phyloP scores from a whole-genome alignment of 176 grass and related monocot genomes.

The Zoysia japonica region DNA sequence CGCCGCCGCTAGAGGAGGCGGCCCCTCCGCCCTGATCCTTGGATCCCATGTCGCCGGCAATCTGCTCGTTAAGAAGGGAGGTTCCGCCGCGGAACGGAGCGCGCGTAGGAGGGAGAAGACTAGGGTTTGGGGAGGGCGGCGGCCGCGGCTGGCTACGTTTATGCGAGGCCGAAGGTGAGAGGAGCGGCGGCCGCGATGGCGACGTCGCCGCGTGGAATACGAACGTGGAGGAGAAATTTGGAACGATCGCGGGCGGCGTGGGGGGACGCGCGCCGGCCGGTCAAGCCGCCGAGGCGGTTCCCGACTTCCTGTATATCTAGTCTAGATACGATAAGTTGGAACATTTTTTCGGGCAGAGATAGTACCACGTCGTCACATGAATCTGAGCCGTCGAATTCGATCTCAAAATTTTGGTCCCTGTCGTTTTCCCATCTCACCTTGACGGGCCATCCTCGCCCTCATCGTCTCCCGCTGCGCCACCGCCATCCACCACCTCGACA shows the following conservation, averaged over 20 bases:
- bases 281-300: not conserved
- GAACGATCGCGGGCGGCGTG: slow-evolving; percentile 31
- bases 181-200: slow-evolving; percentile 34
- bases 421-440: too few relatives aligned
- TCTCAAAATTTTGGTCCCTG: too few relatives aligned
- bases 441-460: too few relatives aligned
- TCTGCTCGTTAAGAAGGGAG: slow-evolving; percentile 7
- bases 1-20: slow-evolving; percentile 35
- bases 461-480: too few relatives aligned
- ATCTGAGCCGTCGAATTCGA: too few relatives aligned
- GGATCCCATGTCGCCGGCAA: slow-evolving; percentile 69
- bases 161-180: slow-evolving; percentile 8
- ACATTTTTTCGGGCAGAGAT: too few relatives aligned
- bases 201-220: slow-evolving; percentile 41
- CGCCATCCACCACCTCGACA: too few relatives aligned
- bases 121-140: slow-evolving; percentile 41
- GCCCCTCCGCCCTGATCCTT: slow-evolving; percentile 56
- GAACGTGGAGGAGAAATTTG: slow-evolving; percentile 22
- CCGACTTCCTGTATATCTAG: not conserved
- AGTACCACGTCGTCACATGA: too few relatives aligned
- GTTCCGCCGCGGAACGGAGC: not conserved
- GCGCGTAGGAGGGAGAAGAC: not conserved
- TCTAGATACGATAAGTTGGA: not conserved
- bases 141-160: not conserved
- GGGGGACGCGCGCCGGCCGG: not conserved